Evolutionary conservation across 495 filamentous ascomycete species (phyloP).

Genomic region (Delitschia confertaspora): DNA sequence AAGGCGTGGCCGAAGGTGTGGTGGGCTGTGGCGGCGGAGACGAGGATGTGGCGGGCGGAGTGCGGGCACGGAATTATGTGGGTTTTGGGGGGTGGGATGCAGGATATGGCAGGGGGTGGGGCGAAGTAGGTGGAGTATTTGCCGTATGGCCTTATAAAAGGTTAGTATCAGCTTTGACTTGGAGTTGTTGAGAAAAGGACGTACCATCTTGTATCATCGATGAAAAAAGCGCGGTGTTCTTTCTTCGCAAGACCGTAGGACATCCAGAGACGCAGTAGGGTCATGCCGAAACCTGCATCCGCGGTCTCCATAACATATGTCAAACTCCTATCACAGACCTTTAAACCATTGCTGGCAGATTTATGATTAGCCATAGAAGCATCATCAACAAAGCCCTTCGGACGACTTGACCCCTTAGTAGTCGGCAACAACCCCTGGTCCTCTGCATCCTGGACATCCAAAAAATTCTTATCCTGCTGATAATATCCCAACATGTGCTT

Average conservation of each 20-base stretch:
- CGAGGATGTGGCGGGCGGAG: constrained; percentile 55
- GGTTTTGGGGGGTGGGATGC: constrained; percentile 51
- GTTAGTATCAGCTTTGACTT: constrained; percentile 13
- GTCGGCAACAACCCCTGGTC: constrained; percentile 46
- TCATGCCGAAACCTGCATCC: constrained; percentile 59
- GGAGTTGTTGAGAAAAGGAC: background rate
- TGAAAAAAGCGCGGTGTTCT: constrained; percentile 62
- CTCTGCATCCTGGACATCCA: constrained; percentile 59
- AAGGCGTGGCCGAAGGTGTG: constrained; percentile 52
- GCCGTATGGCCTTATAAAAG: constrained; percentile 53
- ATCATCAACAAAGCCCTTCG: constrained; percentile 22
- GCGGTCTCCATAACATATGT: constrained; percentile 61
- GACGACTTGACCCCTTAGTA: constrained; percentile 25
- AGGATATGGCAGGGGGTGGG: constrained; percentile 48
- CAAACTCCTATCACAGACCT: constrained; percentile 54
- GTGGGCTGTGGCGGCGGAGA: constrained; percentile 52
- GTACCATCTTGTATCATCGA: constrained; percentile 66
- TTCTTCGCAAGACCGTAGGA: constrained; percentile 64
- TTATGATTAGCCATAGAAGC: constrained; percentile 29
- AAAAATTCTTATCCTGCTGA: constrained; percentile 49
- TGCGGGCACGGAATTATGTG: constrained; percentile 64
- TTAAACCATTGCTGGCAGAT: constrained; percentile 21
- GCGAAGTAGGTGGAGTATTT: constrained; percentile 57
- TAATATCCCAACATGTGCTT: constrained; percentile 48
- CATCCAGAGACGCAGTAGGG: constrained; percentile 64